Percentiles rank a stretch among this genome's conserved stretches.
Evolutionary conservation across 2,329 filamentous ascomycete genomes (phyloP).

Genomic region (Penicillium sp.): DNA sequence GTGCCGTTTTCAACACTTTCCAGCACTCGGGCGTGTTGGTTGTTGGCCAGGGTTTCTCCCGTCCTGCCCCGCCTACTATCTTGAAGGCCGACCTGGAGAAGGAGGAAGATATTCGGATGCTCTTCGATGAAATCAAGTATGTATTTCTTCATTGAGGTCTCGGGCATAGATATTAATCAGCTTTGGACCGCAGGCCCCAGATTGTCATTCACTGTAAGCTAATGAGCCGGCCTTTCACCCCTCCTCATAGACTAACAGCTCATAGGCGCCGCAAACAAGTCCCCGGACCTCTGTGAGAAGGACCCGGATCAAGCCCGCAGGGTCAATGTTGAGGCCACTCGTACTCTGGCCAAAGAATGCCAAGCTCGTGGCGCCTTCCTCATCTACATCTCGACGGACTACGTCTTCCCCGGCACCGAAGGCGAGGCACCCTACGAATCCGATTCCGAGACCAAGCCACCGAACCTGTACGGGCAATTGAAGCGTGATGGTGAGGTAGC

Average conservation of each 20-base stretch:
- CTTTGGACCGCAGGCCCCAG: slow-evolving; percentile 48
- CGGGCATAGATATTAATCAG: background rate
- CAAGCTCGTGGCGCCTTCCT: slow-evolving; percentile 44
- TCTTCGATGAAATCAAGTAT: slow-evolving; percentile 48
- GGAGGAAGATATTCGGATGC: slow-evolving; percentile 36
- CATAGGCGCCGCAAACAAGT: slow-evolving; percentile 73
- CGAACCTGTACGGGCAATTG: slow-evolving; percentile 72
- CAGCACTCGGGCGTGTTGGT: slow-evolving; percentile 58
- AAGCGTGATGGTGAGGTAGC: slow-evolving; percentile 63
- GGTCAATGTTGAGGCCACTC: slow-evolving; percentile 66
- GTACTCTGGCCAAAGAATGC: slow-evolving; percentile 57
- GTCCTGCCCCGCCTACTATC: slow-evolving; percentile 61
- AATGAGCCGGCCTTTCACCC: background rate
- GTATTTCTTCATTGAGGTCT: slow-evolving; percentile 10
- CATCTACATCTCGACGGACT: slow-evolving; percentile 64
- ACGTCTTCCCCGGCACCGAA: slow-evolving; percentile 65
- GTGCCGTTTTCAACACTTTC: slow-evolving; percentile 67
- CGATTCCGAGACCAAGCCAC: slow-evolving; percentile 55
- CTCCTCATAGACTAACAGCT: slow-evolving; percentile 8
- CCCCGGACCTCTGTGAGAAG: slow-evolving; percentile 73
- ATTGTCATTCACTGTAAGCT: slow-evolving; percentile 71
- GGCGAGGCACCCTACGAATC: slow-evolving; percentile 78
- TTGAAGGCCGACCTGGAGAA: slow-evolving; percentile 49
- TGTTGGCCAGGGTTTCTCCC: slow-evolving; percentile 63
- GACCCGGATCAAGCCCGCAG: slow-evolving; percentile 65